phyloP scores from a whole-genome alignment of 805 yeast species.

The Wickerhamomyces strasburgensis region DNA sequence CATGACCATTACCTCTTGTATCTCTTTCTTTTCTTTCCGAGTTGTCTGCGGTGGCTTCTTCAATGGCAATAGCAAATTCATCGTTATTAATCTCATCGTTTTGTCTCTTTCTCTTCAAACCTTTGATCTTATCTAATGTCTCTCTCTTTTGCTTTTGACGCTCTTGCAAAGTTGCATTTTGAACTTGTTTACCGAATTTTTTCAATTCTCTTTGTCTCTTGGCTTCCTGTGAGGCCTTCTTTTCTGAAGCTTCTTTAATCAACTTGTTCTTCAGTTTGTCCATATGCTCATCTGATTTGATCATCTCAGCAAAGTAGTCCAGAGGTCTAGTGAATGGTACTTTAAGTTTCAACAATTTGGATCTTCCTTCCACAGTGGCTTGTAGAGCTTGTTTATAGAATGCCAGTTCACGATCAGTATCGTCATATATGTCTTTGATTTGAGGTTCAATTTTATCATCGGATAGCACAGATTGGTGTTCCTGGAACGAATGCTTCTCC shows the following conservation, averaged over 20 bases:
- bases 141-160: slow-evolving; percentile 92
- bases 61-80: slow-evolving; percentile 87
- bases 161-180: slow-evolving; percentile 86
- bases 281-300: slow-evolving; percentile 97
- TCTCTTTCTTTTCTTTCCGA: slow-evolving; percentile 25
- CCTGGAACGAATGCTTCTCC: slow-evolving; percentile 67
- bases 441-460: slow-evolving; percentile 54
- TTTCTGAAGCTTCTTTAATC: slow-evolving; percentile 71
- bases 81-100: slow-evolving; percentile 66
- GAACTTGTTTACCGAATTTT: slow-evolving; percentile 97
- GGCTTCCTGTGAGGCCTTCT: slow-evolving; percentile 90
- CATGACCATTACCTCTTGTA: slow-evolving; percentile 31
- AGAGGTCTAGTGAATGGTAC: slow-evolving; percentile 89
- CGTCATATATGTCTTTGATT: slow-evolving; percentile 88
- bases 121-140: slow-evolving; percentile 82
- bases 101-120: slow-evolving; percentile 85
- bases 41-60: slow-evolving; percentile 62
- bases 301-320: slow-evolving; percentile 98
- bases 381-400: slow-evolving; percentile 91
- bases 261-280: slow-evolving; percentile 81
- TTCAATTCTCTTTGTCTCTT: slow-evolving; percentile 90
- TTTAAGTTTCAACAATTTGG: slow-evolving; percentile 58
- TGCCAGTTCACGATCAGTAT: slow-evolving; percentile 91
- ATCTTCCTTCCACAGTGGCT: slow-evolving; percentile 72
- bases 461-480: slow-evolving; percentile 73